Evolutionary conservation across 139 green algal species (phyloP), one percentile per base, ranked within the genome.

Genomic region (Chlorella sp.): DNA sequence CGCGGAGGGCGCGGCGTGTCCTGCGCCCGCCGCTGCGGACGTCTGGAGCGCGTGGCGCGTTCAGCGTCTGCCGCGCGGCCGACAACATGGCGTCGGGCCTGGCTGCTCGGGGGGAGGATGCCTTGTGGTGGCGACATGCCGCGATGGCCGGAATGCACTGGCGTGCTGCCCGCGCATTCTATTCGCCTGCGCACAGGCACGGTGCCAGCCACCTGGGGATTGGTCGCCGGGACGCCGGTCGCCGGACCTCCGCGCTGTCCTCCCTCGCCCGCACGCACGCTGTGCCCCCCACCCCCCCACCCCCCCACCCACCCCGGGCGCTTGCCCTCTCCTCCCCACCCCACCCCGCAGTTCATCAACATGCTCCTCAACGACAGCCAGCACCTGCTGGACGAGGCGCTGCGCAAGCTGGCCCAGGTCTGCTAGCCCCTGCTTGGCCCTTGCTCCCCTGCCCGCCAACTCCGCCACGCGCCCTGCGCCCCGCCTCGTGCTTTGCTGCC

Each of bases 331-430:
- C 50, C 40, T 29, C 29, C 65, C 42, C n/a, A 95, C n/a, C n/a
- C n/a, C n/a, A n/a, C n/a, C 80, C 77, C 95, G 43, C 77, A 86
- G 31, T 98, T 98, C 74, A 78, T 90, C 58, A 95, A 95, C 87
- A 92, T 98, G 87, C 87, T 99, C 56, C 86, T 98, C 67, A 98
- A 95, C 75, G 96, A 99, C 79, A 80, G 75, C 40, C 94, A 89
- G 29, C 92, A 92, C 87, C 90, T 98, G 60, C 89, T 99, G 55
- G 94, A 98, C 59, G 94, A 98, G 55, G 74, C 75, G 11, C 79
- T 98, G 62, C 87, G 95, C 76, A 94, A 90, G 73, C 83, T 99
- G 46, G 84, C 93, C 36, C 76, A 91, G 68, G 84, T 91, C 36
- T 50, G 69, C n/a, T n/a, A n/a, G n/a, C n/a, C n/a, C n/a, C n/a